Base-by-base conservation (phyloP, 2,329 filamentous ascomycete genomes). In the Chaetomium globosum region DNA sequence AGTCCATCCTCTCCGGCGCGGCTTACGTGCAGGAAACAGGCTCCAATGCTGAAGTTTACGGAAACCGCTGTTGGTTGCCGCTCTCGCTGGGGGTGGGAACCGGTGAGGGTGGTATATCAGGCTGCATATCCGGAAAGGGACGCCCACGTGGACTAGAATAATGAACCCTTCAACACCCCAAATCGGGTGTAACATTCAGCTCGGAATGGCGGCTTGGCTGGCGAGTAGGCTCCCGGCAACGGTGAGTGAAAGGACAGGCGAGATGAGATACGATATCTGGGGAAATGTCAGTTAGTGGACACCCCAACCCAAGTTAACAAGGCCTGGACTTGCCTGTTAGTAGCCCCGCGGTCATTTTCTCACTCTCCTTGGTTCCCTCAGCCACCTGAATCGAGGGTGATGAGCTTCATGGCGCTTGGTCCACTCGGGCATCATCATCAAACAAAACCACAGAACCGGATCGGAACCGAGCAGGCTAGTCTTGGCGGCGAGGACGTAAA, bases 371-470 rank as follows among this genome's bases (percentile, higher is more conserved):
- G 1, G 74, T 74, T 1, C 75, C 77, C 46, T 77, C 74, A 67
- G 76, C 79, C 2, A 82, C 77, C 58, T 82, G 78, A 4, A 80
- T n/a, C 75, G 65, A 83, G 73, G 0, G 79, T 78, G 30, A 81
- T 78, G 5, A 83, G 67, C 70, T 82, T 82, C 77, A 81, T 81
- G 1, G 80, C 81, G 3, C 79, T 77, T 4, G 80, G 80, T 0
- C 81, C 80, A 7, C 76, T 77, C 0, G 81, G 81, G 80, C 80
- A 82, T 81, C 51, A 82, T 68, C 78, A 80, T 81, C 72, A 81
- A 74, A 19, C 77, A 79, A 71, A 90, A 90, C 86, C 86, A 89
- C 36, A 90, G 75, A 68, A 90, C 84, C 0, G 87, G 87, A 71
- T 90, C 88, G 3, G 78, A 70, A 3, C 79, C 78, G 2, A 90